Conservation (phyloP, 805 yeast genomes). For the Cephaloascus albidus region DNA sequence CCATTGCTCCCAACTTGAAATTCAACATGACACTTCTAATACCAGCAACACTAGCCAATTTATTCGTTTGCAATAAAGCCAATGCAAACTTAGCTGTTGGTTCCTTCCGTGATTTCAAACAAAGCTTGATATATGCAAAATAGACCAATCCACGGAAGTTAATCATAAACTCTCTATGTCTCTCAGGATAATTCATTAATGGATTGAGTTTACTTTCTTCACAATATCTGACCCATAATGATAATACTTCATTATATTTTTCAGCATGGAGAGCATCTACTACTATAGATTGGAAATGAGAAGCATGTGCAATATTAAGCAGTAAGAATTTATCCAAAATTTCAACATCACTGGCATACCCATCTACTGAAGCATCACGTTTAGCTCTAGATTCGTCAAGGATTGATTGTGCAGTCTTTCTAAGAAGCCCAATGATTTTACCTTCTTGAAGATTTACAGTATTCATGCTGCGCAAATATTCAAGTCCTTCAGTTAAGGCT, state of each 20-base stretch:
- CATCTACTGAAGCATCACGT: neutral
- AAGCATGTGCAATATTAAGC: conserved; percentile 21
- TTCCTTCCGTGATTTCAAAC: conserved; percentile 1
- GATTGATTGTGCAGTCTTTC: neutral
- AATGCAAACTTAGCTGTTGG: conserved; percentile 1
- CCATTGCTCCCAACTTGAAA: too few species aligned
- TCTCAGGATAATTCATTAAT: conserved; percentile 2
- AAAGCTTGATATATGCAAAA: neutral
- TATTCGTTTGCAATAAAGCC: neutral
- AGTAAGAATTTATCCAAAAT: conserved; percentile 18
- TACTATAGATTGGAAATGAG: conserved; percentile 17
- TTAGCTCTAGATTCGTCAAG: neutral
- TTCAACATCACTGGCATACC: conserved; percentile 3
- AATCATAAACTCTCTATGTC: conserved; percentile 1
- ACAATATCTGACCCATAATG: conserved; percentile 22
- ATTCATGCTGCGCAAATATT: neutral
- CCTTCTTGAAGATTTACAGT: neutral
- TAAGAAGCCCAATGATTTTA: too few species aligned
- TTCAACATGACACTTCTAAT: too few species aligned
- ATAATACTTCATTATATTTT: conserved; percentile 15
- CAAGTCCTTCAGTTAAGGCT: neutral
- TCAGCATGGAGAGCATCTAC: conserved; percentile 5
- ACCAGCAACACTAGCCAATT: conserved; percentile 4
- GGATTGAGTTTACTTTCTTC: conserved; percentile 12
- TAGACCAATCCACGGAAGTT: neutral